Conservation (phyloP, 768 basidiomycete genomes). For the Pleurotus ostreatus region DNA sequence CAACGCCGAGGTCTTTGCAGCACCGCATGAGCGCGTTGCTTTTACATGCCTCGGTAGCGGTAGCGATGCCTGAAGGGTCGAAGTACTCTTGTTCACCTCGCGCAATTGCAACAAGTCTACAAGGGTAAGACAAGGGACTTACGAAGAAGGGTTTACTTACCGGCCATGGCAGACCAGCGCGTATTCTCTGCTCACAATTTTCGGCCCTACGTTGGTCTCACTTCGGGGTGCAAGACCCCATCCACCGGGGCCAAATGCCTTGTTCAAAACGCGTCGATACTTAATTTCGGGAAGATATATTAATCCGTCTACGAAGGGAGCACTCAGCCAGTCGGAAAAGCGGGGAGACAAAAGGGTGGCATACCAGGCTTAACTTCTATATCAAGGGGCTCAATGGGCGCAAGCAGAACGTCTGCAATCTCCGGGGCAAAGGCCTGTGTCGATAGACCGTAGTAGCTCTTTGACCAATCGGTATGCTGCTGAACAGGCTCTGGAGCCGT, state of each 20-base stretch:
- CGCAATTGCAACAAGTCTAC: constrained; percentile 83
- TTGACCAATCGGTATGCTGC: constrained; percentile 76
- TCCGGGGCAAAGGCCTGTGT: constrained; percentile 74
- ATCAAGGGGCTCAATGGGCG: constrained; percentile 72
- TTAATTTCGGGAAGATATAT: constrained; percentile 97
- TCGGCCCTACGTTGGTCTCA: constrained; percentile 86
- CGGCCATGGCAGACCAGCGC: constrained; percentile 90
- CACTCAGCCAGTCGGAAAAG: not conserved
- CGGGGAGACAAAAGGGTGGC: constrained; percentile 17
- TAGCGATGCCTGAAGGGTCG: constrained; percentile 84
- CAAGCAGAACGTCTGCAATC: constrained; percentile 64
- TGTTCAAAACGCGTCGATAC: constrained; percentile 87
- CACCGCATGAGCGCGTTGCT: constrained; percentile 97
- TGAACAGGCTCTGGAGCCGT: constrained; percentile 14
- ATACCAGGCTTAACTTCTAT: constrained; percentile 93
- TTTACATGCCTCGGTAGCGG: constrained; percentile 93
- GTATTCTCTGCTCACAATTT: constrained; percentile 89
- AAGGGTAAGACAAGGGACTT: not conserved
- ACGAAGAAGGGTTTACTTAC: constrained; percentile 36
- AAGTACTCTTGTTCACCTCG: constrained; percentile 98
- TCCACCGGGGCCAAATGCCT: constrained; percentile 92
- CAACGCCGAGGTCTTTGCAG: constrained; percentile 94
- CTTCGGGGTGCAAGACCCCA: constrained; percentile 96
- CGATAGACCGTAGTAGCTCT: constrained; percentile 80
- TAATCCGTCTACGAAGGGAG: constrained; percentile 64